Conservation (phyloP, 306 rosid genomes). For the Quercus alba region DNA sequence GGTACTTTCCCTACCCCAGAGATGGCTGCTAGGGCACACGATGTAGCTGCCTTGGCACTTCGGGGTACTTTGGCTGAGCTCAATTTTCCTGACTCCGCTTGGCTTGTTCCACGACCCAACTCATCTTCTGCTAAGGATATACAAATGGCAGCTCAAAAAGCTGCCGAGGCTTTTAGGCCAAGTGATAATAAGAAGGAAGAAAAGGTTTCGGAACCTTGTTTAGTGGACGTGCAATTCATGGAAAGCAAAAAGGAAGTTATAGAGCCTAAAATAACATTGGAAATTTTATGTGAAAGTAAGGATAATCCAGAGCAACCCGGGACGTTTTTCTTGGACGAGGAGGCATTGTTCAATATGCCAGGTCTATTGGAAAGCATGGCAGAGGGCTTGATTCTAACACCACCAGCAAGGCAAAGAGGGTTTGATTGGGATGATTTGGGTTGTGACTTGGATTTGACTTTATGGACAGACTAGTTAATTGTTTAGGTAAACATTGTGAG, state of each 20-base stretch:
- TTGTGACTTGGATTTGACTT: not conserved
- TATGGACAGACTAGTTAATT: not conserved
- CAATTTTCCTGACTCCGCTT: constrained; percentile 19
- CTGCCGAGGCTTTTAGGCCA: not conserved
- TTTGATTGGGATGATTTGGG: not conserved
- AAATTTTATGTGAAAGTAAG: not conserved
- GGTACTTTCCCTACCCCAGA: constrained; percentile 38
- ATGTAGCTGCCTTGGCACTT: constrained; percentile 32
- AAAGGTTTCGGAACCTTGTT: not conserved
- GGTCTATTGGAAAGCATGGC: not conserved
- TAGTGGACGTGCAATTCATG: not conserved
- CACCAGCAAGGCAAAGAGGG: not conserved
- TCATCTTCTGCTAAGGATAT: constrained; percentile 18
- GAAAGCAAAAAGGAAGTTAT: not conserved
- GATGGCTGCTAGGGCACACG: constrained; percentile 46
- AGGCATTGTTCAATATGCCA: not conserved
- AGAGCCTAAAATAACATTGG: not conserved
- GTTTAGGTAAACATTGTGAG: no score
- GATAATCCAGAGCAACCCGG: not conserved
- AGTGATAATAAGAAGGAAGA: not conserved
- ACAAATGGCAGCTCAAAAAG: constrained; percentile 14
- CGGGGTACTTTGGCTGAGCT: constrained; percentile 23
- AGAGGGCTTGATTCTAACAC: not conserved
- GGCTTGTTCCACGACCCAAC: constrained; percentile 14
- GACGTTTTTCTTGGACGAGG: not conserved